Evolutionary conservation across 2,329 filamentous ascomycete species (phyloP).

Genomic region (Botrytis hyacinthi): DNA sequence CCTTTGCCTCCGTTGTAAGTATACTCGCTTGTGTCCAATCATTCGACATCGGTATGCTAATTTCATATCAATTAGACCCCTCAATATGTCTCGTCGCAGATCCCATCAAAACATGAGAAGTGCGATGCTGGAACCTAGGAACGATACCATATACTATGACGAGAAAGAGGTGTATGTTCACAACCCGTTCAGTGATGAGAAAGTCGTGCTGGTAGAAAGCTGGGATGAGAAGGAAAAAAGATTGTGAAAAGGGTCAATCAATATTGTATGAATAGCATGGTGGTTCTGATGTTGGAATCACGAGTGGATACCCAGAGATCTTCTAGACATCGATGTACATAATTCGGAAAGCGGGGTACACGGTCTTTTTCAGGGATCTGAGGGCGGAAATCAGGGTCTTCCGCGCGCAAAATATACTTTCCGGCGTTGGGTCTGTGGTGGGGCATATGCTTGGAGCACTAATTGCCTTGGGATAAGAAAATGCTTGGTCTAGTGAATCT

Average conservation of each 20-base stretch:
- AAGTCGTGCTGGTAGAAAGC: background rate
- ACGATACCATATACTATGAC: background rate
- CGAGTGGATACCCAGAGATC: background rate
- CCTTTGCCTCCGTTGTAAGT: slow-evolving; percentile 19
- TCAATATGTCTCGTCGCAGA: background rate
- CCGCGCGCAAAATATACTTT: background rate
- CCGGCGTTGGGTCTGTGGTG: background rate
- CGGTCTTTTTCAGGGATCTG: background rate
- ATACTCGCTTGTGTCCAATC: accelerated
- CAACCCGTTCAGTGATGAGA: slow-evolving; percentile 16
- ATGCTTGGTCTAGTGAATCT: background rate
- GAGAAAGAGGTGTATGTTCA: slow-evolving; percentile 18
- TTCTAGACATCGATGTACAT: background rate
- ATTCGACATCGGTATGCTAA: background rate
- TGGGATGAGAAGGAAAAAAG: background rate
- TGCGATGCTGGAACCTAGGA: background rate
- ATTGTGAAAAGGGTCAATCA: background rate
- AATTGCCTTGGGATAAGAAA: background rate
- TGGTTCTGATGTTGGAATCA: background rate
- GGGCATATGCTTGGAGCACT: background rate
- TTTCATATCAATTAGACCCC: background rate
- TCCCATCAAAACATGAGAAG: background rate
- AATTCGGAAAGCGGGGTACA: background rate
- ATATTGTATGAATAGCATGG: background rate
- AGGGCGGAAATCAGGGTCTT: background rate